phyloP scores from a whole-genome alignment of 306 rosid species.

The Vigna hirtella region DNA sequence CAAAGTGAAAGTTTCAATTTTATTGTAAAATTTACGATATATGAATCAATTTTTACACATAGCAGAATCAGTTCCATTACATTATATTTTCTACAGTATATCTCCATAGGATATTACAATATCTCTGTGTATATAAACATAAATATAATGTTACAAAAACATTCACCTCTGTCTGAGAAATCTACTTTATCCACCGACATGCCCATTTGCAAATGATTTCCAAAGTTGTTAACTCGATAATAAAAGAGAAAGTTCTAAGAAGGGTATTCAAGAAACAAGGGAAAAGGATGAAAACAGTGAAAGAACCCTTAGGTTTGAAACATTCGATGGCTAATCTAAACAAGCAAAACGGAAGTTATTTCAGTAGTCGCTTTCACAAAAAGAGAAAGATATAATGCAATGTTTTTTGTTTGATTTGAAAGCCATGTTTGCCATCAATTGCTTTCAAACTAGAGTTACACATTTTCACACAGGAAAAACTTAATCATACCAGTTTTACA shows the following conservation, averaged over 20 bases:
- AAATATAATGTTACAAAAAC: too few species aligned
- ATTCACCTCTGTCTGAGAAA: too few species aligned
- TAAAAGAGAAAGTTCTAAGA: neutral
- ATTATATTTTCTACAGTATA: too few species aligned
- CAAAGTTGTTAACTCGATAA: neutral
- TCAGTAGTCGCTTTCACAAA: slow-evolving; percentile 42
- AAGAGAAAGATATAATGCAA: slow-evolving; percentile 7
- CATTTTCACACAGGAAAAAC: neutral
- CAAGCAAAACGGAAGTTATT: slow-evolving; percentile 4
- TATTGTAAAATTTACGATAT: neutral
- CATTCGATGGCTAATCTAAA: slow-evolving; percentile 26
- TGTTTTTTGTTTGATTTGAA: neutral
- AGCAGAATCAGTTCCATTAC: neutral
- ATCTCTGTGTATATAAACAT: too few species aligned
- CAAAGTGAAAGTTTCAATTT: neutral
- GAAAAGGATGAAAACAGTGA: neutral
- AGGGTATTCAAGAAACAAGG: neutral
- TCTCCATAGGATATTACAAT: too few species aligned
- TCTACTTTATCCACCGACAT: neutral
- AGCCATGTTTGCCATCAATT: slow-evolving; percentile 8
- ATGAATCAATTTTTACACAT: neutral
- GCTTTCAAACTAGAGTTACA: neutral
- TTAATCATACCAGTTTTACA: neutral
- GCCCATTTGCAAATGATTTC: neutral
- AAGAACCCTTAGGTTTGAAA: slow-evolving; percentile 32